Evolutionary conservation across 768 basidiomycete species (phyloP), one percentile per base, ranked within the genome.

Genomic region (Sporobolomyces roseus): DNA sequence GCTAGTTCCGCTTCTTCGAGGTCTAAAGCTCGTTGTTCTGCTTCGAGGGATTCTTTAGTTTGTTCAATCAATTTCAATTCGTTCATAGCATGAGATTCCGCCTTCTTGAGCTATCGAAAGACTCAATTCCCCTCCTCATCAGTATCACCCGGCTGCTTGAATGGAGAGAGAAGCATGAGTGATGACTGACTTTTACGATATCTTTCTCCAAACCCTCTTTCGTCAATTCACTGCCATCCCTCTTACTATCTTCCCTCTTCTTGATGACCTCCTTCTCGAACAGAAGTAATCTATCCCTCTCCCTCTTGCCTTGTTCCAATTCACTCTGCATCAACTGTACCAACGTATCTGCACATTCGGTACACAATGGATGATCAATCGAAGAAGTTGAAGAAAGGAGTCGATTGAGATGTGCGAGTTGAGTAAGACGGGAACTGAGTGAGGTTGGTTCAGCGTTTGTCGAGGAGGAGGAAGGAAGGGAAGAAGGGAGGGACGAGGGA

Each of bases 281-380:
- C 62, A 85, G 85, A 19, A 81, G 81, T 74, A 88, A 86, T 51
- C 86, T 81, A 72, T 93, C 90, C 72, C 83, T 85, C 78, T 93
- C 89, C 78, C 87, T 90, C 76, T 86, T 83, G 5, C 90, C 84
- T 71, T 93, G 90, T 77, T 87, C 73, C 23, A 75, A 54, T 76
- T 91, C 87, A 52, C 84, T 83, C 74, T 88, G 86, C 36, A 98
- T 84, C 30, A 85, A 85, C 2, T 82, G 82, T 35, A 93, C 84
- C 38, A 98, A 80, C 54, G 88, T 83, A 75, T 89, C 87, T 4
- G 93, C 91, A 79, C 96, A 99, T 75, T 98, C 94, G 0, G 88
- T 86, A 78, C 96, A 99, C 12, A 99, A 83, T 8, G 96, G 96
- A 52, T 77, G 74, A 63, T 74, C 74, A 38, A 74, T 85, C 36